Evolutionary conservation across 805 yeast genomes (phyloP), one percentile per base, ranked within the genome.

Genomic region (Starmerella sirachaensis): DNA sequence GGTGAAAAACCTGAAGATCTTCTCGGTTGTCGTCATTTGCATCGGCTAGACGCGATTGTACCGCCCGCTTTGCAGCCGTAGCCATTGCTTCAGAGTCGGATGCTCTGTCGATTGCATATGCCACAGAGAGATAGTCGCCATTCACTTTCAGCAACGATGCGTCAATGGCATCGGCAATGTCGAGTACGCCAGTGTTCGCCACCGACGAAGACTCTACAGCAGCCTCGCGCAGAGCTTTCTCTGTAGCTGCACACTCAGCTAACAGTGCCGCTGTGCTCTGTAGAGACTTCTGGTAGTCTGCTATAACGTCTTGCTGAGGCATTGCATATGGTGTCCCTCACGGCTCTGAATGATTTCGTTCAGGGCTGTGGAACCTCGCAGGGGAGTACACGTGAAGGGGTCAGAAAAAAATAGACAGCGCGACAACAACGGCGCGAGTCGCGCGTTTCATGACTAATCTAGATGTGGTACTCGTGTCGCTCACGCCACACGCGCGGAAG

Each of bases 61-160:
- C 31, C 37, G 14, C 14, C 20, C 2, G 18, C 5, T 19, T 10
- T 5, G 14, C 35, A 29, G 13, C 5, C 18, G 18, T 32, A 9
- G 12, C 20, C 4, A n/a, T 32, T 13, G 21, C 18, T n/a, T 18
- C 29, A 2, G 16, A 11, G 12, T 22, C 20, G 6, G 28, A 16
- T 9, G 22, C 21, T 11, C 18, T 4, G 22, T 22, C n/a, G 18
- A 16, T 3, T 4, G 35, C 35, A 6, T 32, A 27, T 13, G 24
- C 13, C n/a, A 22, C 5, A 6, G 29, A 5, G 29, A 23, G 29
- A 17, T 23, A 32, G 22, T 32, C 29, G 14, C 22, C 4, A 17
- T 32, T 32, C 29, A 32, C 6, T 11, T 17, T 32, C 10, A 32
- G 35, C 16, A 32, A 29, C 17, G 29, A n/a, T 10, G 35, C 8